Evolutionary conservation across 2,329 filamentous ascomycete genomes (phyloP).

Genomic region (Neofusicoccum ribis): DNA sequence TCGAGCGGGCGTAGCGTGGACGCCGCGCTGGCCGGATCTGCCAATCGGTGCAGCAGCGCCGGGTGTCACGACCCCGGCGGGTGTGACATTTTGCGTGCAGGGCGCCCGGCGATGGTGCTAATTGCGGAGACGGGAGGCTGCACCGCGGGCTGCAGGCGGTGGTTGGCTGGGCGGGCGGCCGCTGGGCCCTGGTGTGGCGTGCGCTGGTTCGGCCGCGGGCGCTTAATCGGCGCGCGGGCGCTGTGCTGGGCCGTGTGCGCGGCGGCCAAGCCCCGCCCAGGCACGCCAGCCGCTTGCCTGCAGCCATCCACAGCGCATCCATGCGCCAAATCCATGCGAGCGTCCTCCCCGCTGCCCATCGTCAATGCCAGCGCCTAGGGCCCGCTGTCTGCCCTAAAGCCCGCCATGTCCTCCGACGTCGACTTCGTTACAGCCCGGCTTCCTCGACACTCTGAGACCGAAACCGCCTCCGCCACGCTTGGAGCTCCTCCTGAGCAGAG

Average conservation of each 20-base stretch:
- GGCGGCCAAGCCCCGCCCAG: background rate
- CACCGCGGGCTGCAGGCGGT: slow-evolving; percentile 11
- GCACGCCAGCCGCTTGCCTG: slow-evolving; percentile 13
- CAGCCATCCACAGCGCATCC: background rate
- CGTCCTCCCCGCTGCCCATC: slow-evolving; percentile 15
- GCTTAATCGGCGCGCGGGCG: slow-evolving; percentile 14
- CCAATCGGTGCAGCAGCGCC: slow-evolving; percentile 3
- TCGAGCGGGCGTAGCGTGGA: background rate
- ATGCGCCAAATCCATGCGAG: background rate
- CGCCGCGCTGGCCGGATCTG: background rate
- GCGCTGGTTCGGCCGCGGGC: slow-evolving; percentile 17
- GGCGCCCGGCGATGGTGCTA: background rate
- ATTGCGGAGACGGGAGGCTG: slow-evolving; percentile 14
- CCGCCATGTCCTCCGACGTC: slow-evolving; percentile 5
- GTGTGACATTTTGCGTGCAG: slow-evolving; percentile 12
- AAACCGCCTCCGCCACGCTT: background rate
- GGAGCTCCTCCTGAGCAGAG: background rate
- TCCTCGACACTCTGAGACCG: slow-evolving; percentile 3
- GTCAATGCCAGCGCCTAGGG: background rate
- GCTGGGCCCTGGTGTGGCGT: background rate
- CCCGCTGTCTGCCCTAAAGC: slow-evolving; percentile 3
- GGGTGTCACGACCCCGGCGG: background rate
- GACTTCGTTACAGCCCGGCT: background rate
- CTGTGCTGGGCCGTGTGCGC: background rate
- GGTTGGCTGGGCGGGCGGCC: slow-evolving; percentile 1